Evolutionary conservation across 768 basidiomycete species (phyloP).

Genomic region (Leccinum incarnatum): DNA sequence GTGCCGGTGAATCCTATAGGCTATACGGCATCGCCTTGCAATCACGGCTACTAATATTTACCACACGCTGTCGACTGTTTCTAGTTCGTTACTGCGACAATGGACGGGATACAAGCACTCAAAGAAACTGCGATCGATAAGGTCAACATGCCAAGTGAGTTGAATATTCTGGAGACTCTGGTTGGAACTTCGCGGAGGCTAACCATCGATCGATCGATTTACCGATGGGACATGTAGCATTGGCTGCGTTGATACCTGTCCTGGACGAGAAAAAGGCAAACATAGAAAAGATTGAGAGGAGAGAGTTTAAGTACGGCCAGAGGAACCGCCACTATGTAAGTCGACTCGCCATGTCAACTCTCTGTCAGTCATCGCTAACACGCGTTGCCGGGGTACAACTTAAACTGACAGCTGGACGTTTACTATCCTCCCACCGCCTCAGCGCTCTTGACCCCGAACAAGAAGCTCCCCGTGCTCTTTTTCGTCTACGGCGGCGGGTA

Average conservation of each 20-base stretch:
- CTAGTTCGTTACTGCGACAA: conserved; percentile 11
- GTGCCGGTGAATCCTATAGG: not conserved
- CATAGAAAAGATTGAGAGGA: conserved; percentile 47
- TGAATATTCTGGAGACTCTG: not conserved
- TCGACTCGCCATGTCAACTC: not conserved
- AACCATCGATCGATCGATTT: conserved; percentile 3
- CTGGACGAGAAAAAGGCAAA: conserved; percentile 45
- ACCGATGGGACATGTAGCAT: conserved; percentile 34
- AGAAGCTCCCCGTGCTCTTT: conserved; percentile 51
- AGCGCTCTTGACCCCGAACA: conserved; percentile 19
- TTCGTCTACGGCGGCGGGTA: conserved; percentile 71
- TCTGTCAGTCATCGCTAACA: not conserved
- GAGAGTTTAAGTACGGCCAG: conserved; percentile 56
- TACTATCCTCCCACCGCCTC: conserved; percentile 50
- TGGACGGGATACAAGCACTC: conserved; percentile 37
- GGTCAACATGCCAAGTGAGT: conserved; percentile 37
- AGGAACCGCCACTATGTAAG: conserved; percentile 40
- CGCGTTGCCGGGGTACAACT: conserved; percentile 21
- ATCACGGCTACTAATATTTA: not conserved
- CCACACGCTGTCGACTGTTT: not conserved
- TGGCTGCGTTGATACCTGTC: conserved; percentile 47
- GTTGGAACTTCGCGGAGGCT: not conserved
- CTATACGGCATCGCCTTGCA: not conserved
- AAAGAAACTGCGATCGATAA: conserved; percentile 30
- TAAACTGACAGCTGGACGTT: conserved; percentile 47